Conservation (phyloP, 2,329 filamentous ascomycete species). For the Aureobasidium uvarum region DNA sequence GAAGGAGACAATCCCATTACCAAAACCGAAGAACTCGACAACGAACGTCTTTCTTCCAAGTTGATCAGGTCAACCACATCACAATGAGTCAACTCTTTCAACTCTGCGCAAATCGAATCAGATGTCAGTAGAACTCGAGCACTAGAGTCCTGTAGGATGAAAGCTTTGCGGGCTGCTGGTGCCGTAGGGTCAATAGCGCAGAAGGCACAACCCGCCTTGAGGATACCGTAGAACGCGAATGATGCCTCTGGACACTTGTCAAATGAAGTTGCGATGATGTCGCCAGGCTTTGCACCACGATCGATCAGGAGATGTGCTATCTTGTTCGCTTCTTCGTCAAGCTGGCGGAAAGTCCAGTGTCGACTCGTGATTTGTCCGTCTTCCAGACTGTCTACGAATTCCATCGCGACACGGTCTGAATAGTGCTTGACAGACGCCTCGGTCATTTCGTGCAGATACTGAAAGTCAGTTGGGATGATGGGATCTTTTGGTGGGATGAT, state of each 20-base stretch:
- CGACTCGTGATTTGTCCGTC: slow-evolving; percentile 48
- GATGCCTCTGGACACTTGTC: slow-evolving; percentile 83
- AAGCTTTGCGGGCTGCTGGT: slow-evolving; percentile 69
- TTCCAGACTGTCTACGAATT: slow-evolving; percentile 60
- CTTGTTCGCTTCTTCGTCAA: slow-evolving; percentile 68
- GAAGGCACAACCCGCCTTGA: slow-evolving; percentile 80
- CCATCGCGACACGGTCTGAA: slow-evolving; percentile 66
- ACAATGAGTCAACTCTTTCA: slow-evolving; percentile 30
- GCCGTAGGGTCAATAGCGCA: slow-evolving; percentile 75
- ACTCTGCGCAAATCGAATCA: slow-evolving; percentile 33
- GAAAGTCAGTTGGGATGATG: slow-evolving; percentile 57
- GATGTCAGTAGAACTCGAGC: slow-evolving; percentile 60
- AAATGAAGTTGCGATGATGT: slow-evolving; percentile 73
- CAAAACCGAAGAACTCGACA: slow-evolving; percentile 40
- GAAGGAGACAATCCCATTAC: slow-evolving; percentile 45
- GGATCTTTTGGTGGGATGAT: slow-evolving; percentile 61
- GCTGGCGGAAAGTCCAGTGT: slow-evolving; percentile 71
- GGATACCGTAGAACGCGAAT: slow-evolving; percentile 74
- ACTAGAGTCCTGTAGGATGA: slow-evolving; percentile 72
- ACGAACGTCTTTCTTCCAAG: slow-evolving; percentile 36
- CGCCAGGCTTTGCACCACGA: slow-evolving; percentile 53
- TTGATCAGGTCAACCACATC: slow-evolving; percentile 48
- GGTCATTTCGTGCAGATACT: slow-evolving; percentile 74
- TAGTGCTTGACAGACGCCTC: slow-evolving; percentile 58
- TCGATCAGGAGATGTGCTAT: slow-evolving; percentile 64